Conservation (phyloP, 2,329 filamentous ascomycete genomes). For the Thielaviopsis punctulata region DNA sequence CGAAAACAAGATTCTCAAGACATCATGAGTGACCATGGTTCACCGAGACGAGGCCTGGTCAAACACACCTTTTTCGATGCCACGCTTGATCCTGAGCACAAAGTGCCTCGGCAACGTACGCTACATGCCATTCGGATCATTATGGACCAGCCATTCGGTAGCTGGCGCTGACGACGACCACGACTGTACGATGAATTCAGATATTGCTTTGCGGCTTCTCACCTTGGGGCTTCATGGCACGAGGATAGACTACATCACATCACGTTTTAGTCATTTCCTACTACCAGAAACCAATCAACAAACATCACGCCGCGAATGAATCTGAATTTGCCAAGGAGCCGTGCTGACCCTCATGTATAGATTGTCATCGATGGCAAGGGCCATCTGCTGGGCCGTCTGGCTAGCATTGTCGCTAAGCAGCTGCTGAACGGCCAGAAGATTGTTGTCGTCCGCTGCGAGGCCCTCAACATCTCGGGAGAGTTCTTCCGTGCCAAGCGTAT, state of each 20-base stretch:
- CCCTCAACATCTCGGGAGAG: slow-evolving; percentile 99
- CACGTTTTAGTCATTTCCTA: neutral
- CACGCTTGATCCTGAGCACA: neutral
- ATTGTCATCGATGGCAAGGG: slow-evolving; percentile 99
- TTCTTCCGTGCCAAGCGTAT: slow-evolving; percentile 99
- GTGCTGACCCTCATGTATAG: slow-evolving; percentile 28
- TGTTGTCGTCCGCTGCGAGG: slow-evolving; percentile 95
- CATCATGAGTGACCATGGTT: neutral
- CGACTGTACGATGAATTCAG: neutral
- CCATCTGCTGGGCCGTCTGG: slow-evolving; percentile 97
- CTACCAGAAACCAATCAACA: neutral
- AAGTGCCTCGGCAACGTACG: neutral
- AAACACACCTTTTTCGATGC: neutral
- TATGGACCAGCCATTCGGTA: too few relatives aligned
- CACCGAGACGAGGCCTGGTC: neutral
- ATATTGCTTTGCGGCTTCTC: neutral
- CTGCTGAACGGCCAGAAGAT: slow-evolving; percentile 98
- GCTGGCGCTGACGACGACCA: neutral
- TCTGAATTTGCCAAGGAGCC: neutral
- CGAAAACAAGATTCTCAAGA: neutral
- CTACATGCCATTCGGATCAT: neutral
- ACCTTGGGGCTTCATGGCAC: neutral
- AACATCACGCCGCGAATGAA: neutral
- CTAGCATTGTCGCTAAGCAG: slow-evolving; percentile 97
- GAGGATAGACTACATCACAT: neutral